Percentiles rank a stretch among this genome's conserved stretches.
These are phyloP conservation scores for Thielaviopsis ethacetica DNA, from an alignment of 2,329 filamentous ascomycete species.

Conservation along the genomic window DNA sequence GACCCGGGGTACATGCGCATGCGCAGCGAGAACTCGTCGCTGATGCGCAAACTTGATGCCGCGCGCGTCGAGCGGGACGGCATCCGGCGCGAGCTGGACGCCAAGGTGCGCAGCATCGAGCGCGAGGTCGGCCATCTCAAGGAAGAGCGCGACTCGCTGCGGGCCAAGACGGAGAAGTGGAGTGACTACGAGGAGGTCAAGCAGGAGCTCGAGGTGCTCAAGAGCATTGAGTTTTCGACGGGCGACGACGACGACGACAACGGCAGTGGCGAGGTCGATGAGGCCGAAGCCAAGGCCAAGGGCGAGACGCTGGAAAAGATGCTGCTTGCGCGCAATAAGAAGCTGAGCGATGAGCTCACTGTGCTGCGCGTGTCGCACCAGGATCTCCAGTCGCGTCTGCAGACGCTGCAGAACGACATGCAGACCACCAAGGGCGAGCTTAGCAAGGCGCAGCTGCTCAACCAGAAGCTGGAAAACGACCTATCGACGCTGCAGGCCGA, in stretches of 20 bases:
- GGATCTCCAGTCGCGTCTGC: constrained; percentile 67
- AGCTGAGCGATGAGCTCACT: constrained; percentile 83
- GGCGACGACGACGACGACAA: constrained; percentile 56
- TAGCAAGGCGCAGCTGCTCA: constrained; percentile 68
- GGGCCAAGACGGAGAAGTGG: constrained; percentile 72
- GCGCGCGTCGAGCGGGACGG: constrained; percentile 70
- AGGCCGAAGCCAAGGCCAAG: constrained; percentile 32
- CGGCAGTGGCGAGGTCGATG: constrained; percentile 13
- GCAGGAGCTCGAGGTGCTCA: constrained; percentile 87
- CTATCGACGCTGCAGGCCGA: constrained; percentile 76
- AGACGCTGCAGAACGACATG: constrained; percentile 68
- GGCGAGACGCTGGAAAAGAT: constrained; percentile 82
- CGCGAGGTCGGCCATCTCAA: constrained; percentile 58
- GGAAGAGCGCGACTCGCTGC: constrained; percentile 66
- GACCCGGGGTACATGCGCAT: constrained; percentile 79
- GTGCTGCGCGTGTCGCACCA: constrained; percentile 86
- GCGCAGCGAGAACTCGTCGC: constrained; percentile 80
- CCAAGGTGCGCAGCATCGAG: constrained; percentile 61
- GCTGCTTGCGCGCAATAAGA: constrained; percentile 85
- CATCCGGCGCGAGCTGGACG: constrained; percentile 60
- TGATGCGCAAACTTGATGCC: constrained; percentile 76
- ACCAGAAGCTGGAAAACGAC: constrained; percentile 82
- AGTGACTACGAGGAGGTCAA: constrained; percentile 93
- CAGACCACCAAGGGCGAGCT: constrained; percentile 72
- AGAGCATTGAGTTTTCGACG: constrained; percentile 93